Conservation (phyloP, 768 basidiomycete genomes). For the Suillus placidus region DNA sequence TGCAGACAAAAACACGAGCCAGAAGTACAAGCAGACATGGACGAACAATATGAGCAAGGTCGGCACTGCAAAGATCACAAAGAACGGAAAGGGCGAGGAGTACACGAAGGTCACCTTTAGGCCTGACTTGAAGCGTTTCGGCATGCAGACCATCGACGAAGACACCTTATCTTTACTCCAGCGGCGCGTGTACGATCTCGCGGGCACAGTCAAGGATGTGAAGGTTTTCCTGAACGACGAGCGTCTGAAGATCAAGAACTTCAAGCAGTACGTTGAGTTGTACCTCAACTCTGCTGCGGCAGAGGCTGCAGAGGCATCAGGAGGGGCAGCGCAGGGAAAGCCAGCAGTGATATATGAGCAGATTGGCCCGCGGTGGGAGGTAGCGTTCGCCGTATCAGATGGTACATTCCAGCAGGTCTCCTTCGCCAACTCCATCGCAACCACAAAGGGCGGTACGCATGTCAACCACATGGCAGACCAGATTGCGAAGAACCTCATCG, state of each 20-base stretch:
- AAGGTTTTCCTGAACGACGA: slow-evolving; percentile 95
- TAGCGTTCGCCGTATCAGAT: slow-evolving; percentile 93
- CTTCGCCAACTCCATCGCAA: slow-evolving; percentile 97
- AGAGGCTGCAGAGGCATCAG: slow-evolving; percentile 67
- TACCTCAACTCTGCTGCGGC: slow-evolving; percentile 81
- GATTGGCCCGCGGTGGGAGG: slow-evolving; percentile 85
- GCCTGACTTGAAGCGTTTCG: slow-evolving; percentile 90
- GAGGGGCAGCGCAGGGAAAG: slow-evolving; percentile 79
- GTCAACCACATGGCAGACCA: slow-evolving; percentile 86
- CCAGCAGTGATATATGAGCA: slow-evolving; percentile 82
- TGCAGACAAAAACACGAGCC: slow-evolving; percentile 79
- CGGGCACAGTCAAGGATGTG: slow-evolving; percentile 90
- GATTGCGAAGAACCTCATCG: slow-evolving; percentile 81
- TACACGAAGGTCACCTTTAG: slow-evolving; percentile 92
- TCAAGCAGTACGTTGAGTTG: slow-evolving; percentile 97
- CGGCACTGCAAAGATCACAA: slow-evolving; percentile 90
- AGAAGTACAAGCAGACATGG: slow-evolving; percentile 97
- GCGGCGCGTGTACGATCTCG: slow-evolving; percentile 96
- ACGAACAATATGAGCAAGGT: slow-evolving; percentile 90
- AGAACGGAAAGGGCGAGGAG: slow-evolving; percentile 84
- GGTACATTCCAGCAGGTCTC: slow-evolving; percentile 93
- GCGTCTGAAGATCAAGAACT: slow-evolving; percentile 88
- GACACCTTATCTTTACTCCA: slow-evolving; percentile 87
- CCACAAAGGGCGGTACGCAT: slow-evolving; percentile 95
- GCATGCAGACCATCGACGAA: slow-evolving; percentile 88